Base-by-base conservation (phyloP, 2,329 filamentous ascomycete species). In the Exophiala sp. region DNA sequence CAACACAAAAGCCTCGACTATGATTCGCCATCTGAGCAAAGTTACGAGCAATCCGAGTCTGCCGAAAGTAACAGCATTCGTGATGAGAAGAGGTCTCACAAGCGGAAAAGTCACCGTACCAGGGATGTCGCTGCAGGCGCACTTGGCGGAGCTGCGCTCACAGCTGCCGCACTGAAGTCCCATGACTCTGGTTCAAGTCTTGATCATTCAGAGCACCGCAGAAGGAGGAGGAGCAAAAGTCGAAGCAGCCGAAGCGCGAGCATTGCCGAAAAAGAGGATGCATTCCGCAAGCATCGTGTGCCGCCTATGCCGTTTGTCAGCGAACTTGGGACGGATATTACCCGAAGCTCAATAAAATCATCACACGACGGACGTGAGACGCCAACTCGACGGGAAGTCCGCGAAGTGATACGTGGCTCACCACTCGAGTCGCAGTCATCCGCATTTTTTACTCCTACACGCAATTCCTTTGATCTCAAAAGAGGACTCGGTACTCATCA, bases 271-370 rank as follows among this genome's bases (percentile, higher is more conserved):
- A 82, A 75, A 2, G 80, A 82, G 50, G 60, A 62, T 52, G 55
- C 47, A 2, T 76, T 77, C 61, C 66, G 81, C 55, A 76, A 70
- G 60, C 78, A 83, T 47, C 76, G 84, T 45, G 81, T 88, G 11
- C 87, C 91, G 5, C 89, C 89, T 5, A 90, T 96, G 86, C 92
- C 92, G 2, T 79, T 96, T 58, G 86, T 88, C 70, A 96, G 91
- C 70, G 89, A 90, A 52, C 82, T 95, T 53, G 83, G 88, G 39
- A 95, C 92, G 0, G 91, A 96, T 47, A 72, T 96, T 51, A 97
- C 92, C 0, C 81, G 92, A 63, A 87, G 87, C 12, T 96, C 92
- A 0, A 89, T 97, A 50, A 73, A 94, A 14, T 94, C 91, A 4
- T 88, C 89, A 29, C 85, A 88, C 24, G 89, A 88, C 0, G 89